These are phyloP conservation scores for Niveomyces coronatus DNA, from an alignment of 2,329 filamentous ascomycete species.

Conservation along the genomic window DNA sequence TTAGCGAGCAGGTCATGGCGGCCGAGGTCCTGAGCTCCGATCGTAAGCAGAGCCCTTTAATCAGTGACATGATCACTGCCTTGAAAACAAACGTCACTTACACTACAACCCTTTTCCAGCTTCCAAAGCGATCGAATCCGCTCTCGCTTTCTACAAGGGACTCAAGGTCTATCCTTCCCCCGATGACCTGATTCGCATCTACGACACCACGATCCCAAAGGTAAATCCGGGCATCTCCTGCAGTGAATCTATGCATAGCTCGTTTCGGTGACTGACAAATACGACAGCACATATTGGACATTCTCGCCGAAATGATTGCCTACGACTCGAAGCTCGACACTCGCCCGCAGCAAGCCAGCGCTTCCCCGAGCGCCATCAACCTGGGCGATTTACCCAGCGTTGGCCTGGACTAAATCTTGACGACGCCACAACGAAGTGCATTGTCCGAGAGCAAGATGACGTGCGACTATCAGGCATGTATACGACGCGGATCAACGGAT, in stretches of 20 bases:
- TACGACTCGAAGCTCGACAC: slow-evolving; percentile 68
- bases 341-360: slow-evolving; percentile 24
- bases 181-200: slow-evolving; percentile 86
- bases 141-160: slow-evolving; percentile 94
- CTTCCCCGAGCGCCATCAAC: slow-evolving; percentile 28
- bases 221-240: slow-evolving; percentile 37
- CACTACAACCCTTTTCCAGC: slow-evolving; percentile 31
- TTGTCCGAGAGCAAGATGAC: too few relatives aligned
- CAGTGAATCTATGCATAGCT: background rate
- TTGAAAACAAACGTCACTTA: too few relatives aligned
- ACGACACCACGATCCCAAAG: slow-evolving; percentile 98
- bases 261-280: slow-evolving; percentile 13
- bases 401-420: slow-evolving; percentile 39
- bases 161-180: slow-evolving; percentile 97
- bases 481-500: too few relatives aligned
- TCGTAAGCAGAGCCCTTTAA: slow-evolving; percentile 43
- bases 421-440: too few relatives aligned
- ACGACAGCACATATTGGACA: slow-evolving; percentile 73
- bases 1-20: slow-evolving; percentile 87
- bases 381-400: slow-evolving; percentile 39
- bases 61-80: too few relatives aligned
- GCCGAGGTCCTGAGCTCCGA: slow-evolving; percentile 78
- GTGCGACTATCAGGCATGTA: too few relatives aligned
- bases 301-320: slow-evolving; percentile 96
- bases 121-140: slow-evolving; percentile 66